A percentile compares a stretch with the other conserved stretches of the same genome.
phyloP scores from a whole-genome alignment of 1,284 basidiomycete genomes.

The Puccinia novopanici region DNA sequence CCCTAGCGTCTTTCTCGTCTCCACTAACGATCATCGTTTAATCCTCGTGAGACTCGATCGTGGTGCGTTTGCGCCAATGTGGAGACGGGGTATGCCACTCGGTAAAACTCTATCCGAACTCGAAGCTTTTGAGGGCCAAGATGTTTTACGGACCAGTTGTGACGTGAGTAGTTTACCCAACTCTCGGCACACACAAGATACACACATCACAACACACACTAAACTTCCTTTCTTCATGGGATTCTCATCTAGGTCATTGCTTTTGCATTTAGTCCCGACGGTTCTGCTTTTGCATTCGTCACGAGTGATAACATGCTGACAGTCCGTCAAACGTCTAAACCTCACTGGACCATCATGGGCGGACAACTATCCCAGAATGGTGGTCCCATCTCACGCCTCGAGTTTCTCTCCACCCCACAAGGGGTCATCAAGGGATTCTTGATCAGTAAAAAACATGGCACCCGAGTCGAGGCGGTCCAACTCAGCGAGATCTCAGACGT shows the following conservation, averaged over 20 bases:
- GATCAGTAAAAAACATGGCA: slow-evolving; percentile 17
- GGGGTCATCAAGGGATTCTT: slow-evolving; percentile 15
- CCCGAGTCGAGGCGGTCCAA: slow-evolving; percentile 25
- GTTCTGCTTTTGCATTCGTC: slow-evolving; percentile 38
- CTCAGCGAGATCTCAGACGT: slow-evolving; percentile 21
- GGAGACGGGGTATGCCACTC: slow-evolving; percentile 19
- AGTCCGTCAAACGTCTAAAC: slow-evolving; percentile 33
- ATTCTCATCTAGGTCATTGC: slow-evolving; percentile 17
- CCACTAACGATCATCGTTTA: slow-evolving; percentile 29
- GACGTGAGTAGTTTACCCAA: not conserved
- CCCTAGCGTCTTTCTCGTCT: slow-evolving; percentile 26
- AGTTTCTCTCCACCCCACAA: slow-evolving; percentile 27
- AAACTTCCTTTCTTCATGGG: not conserved
- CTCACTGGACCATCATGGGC: slow-evolving; percentile 48
- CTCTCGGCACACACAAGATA: too few relatives aligned
- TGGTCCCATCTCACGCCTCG: slow-evolving; percentile 18
- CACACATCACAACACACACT: too few relatives aligned
- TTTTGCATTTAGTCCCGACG: slow-evolving; percentile 43
- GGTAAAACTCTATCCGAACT: slow-evolving; percentile 19
- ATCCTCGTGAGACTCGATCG: slow-evolving; percentile 42
- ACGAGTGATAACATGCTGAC: slow-evolving; percentile 33
- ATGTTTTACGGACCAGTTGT: slow-evolving; percentile 27
- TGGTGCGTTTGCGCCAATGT: not conserved
- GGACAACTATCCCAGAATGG: slow-evolving; percentile 19
- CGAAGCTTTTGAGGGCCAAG: slow-evolving; percentile 44